These are phyloP conservation scores for Trametes meyenii DNA, from an alignment of 768 basidiomycete genomes.

Conservation along the genomic window DNA sequence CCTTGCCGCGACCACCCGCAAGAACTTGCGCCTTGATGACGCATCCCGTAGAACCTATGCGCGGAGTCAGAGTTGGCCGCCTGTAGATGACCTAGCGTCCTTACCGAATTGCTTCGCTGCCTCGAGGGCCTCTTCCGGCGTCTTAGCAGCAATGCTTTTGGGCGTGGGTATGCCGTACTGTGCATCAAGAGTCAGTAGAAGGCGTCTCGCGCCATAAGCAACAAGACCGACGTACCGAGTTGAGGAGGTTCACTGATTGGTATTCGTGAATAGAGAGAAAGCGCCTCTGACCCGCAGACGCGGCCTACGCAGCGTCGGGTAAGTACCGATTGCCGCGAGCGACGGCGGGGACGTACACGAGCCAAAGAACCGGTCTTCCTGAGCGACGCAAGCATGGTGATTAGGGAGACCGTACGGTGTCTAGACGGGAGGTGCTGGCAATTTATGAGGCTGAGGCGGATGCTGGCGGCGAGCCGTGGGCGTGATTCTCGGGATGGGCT, in stretches of 20 bases:
- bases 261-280: slow-evolving; percentile 98
- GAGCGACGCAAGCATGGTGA: slow-evolving; percentile 66
- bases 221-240: slow-evolving; percentile 62
- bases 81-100: slow-evolving; percentile 25
- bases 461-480: not conserved
- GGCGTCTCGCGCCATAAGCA: not conserved
- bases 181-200: not conserved
- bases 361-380: slow-evolving; percentile 66
- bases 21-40: slow-evolving; percentile 99
- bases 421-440: slow-evolving; percentile 20
- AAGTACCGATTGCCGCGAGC: slow-evolving; percentile 6
- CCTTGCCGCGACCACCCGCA: slow-evolving; percentile 98
- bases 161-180: slow-evolving; percentile 97
- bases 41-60: slow-evolving; percentile 68
- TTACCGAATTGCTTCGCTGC: slow-evolving; percentile 89
- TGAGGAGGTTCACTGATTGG: slow-evolving; percentile 93
- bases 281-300: slow-evolving; percentile 83
- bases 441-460: not conserved
- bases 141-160: slow-evolving; percentile 84
- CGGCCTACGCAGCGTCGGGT: slow-evolving; percentile 47
- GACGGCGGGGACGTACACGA: slow-evolving; percentile 50
- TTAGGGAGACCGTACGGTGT: slow-evolving; percentile 23
- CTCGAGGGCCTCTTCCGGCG: slow-evolving; percentile 85
- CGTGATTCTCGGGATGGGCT: slow-evolving; percentile 12
- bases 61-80: not conserved